Base-by-base conservation (phyloP, 140 eudicot species). In the Bidens hawaiensis region DNA sequence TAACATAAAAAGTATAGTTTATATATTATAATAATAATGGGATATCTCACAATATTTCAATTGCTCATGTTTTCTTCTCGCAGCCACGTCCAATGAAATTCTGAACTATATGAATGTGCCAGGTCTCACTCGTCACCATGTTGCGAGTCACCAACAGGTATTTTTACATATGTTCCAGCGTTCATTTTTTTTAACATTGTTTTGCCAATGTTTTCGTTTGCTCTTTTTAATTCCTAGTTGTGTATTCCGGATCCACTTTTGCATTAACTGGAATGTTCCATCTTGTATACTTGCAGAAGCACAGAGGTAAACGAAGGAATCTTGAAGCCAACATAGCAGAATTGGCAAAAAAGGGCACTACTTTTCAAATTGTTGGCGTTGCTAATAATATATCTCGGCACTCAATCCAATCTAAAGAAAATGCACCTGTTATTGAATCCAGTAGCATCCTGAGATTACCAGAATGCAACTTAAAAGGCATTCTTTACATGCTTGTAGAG, bases 141-240 rank as follows among this genome's bases (percentile, higher is more conserved):
- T 67, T 40, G 65, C 73, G 34, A 67, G 76, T 51, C 79, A 68
- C 60, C 65, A 73, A 5, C 83, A 78, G 83, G 83, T 78, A 76
- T 27, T 54, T 54, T 54, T 15, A 26, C 22, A 54, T 13, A n/a
- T n/a, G 6, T 54, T 54, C 26, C 41, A 15, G 1, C 9, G 16
- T 24, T 23, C 1, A 2, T 36, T 36, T 27, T 6, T 27, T 17
- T 43, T 40, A 0, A 25, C 43, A 38, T 21, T 15, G 8, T 1
- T 56, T 54, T 27, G 9, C 17, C 2, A n/a, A n/a, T 42, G 12
- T 6, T 67, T 38, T 2, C 5, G 21, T 16, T 25, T 27, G 2
- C 19, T 12, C 9, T 19, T 50, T 31, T 10, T 18, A 12, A 4
- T 4, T 46, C 50, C 24, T 24, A 18, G 5, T 16, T n/a, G 10